Conservation (phyloP, 2,329 filamentous ascomycete species). For the Penicillium sumatraense region DNA sequence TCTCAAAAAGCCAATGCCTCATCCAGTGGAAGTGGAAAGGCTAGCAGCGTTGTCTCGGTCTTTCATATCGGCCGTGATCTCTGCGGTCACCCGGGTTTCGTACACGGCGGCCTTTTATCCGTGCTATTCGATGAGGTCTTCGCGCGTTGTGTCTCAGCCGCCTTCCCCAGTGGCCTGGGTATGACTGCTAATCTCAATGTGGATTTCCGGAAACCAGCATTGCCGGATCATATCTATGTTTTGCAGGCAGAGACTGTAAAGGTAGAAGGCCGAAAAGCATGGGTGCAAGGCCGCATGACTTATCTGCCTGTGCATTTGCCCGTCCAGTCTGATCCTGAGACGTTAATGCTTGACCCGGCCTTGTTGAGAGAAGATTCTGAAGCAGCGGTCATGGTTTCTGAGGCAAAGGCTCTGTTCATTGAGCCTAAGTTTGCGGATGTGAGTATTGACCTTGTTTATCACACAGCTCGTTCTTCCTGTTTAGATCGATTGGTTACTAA, state of each 20-base stretch:
- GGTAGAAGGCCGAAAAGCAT: conserved; percentile 43
- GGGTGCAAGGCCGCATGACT: conserved; percentile 40
- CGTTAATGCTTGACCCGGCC: conserved; percentile 15
- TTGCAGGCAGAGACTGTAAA: conserved; percentile 36
- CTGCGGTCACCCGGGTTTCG: conserved; percentile 41
- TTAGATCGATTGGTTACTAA: not conserved
- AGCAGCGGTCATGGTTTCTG: conserved; percentile 35
- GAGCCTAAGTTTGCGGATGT: conserved; percentile 44
- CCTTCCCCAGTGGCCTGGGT: conserved; percentile 37
- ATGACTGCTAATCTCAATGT: conserved; percentile 45
- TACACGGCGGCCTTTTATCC: conserved; percentile 40
- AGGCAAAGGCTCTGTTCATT: conserved; percentile 44
- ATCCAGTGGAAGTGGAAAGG: not conserved
- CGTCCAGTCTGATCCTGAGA: conserved; percentile 1
- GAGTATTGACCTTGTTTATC: conserved; percentile 14
- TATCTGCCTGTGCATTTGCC: conserved; percentile 25
- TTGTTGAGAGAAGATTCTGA: conserved; percentile 25
- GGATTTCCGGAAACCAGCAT: conserved; percentile 39
- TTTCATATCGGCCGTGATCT: conserved; percentile 40
- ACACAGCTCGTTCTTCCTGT: not conserved
- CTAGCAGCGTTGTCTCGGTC: conserved; percentile 29
- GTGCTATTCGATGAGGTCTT: conserved; percentile 45
- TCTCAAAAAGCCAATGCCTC: conserved; percentile 5
- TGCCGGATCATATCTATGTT: conserved; percentile 38
- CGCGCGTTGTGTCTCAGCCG: conserved; percentile 38